These are phyloP conservation scores for Volvox reticuliferus DNA, from an alignment of 139 green algal species.

Conservation along the genomic window DNA sequence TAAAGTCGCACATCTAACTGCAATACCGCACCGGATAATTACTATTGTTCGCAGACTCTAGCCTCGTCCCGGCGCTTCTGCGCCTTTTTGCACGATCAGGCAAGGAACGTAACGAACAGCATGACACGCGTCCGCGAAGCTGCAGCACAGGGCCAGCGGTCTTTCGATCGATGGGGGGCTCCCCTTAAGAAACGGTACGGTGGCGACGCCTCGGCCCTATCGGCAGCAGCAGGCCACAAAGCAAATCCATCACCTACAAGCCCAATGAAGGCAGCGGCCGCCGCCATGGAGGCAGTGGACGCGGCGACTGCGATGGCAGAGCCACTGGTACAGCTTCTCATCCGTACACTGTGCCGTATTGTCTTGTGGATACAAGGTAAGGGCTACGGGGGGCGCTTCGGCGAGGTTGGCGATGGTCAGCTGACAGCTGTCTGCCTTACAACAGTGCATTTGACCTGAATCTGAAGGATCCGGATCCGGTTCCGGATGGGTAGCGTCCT, in stretches of 20 bases:
- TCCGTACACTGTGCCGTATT: background rate
- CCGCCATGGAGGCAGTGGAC: background rate
- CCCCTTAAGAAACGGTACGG: background rate
- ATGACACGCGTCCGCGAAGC: background rate
- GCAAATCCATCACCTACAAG: background rate
- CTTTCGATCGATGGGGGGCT: background rate
- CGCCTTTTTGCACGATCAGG: background rate
- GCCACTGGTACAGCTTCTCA: background rate
- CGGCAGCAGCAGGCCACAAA: background rate
- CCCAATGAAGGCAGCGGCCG: background rate
- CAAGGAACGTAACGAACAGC: background rate
- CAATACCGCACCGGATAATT: too few relatives aligned
- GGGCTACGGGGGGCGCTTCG: too few relatives aligned
- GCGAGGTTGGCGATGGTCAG: too few relatives aligned
- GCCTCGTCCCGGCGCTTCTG: slow-evolving; percentile 6
- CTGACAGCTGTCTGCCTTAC: too few relatives aligned
- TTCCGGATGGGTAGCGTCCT: too few relatives aligned
- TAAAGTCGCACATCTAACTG: too few relatives aligned
- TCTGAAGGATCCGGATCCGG: too few relatives aligned
- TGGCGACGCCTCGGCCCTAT: background rate
- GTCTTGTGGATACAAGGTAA: background rate
- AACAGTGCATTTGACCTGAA: too few relatives aligned
- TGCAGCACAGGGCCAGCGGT: background rate
- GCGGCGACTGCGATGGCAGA: background rate
- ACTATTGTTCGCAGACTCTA: background rate